Conservation (phyloP, 768 basidiomycete genomes). For the Strobilomyces dryophilus region DNA sequence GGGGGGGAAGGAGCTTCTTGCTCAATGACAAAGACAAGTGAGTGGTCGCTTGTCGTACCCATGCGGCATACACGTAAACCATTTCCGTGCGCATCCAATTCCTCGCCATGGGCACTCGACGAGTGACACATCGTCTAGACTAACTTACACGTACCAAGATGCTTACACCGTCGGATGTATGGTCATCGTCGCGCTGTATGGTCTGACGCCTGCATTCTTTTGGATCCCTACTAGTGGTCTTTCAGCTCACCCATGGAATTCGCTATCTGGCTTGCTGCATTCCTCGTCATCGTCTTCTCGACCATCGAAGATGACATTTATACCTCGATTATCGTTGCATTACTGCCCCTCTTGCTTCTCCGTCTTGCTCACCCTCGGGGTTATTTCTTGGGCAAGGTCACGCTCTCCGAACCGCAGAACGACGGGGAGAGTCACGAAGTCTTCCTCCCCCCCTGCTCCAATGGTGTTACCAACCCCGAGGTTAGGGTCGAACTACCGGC, state of each 20-base stretch:
- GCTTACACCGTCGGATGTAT: conserved; percentile 73
- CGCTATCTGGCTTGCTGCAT: conserved; percentile 82
- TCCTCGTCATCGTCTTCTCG: conserved; percentile 89
- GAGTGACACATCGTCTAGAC: conserved; percentile 20
- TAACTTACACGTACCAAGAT: not conserved
- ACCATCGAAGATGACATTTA: conserved; percentile 93
- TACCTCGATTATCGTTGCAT: conserved; percentile 77
- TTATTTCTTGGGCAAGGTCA: conserved; percentile 85
- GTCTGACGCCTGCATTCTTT: conserved; percentile 87
- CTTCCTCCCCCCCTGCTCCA: conserved; percentile 69
- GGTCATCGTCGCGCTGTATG: conserved; percentile 92
- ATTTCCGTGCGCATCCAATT: too few species aligned
- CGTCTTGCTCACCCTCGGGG: conserved; percentile 87
- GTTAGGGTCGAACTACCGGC: conserved; percentile 73
- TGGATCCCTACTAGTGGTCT: conserved; percentile 75
- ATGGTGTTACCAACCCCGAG: conserved; percentile 60
- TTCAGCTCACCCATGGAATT: conserved; percentile 93
- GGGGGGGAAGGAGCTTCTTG: too few species aligned
- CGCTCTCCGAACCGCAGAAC: conserved; percentile 41
- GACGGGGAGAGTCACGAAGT: conserved; percentile 57
- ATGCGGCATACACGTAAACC: too few species aligned
- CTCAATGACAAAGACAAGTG: too few species aligned
- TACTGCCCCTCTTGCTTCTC: conserved; percentile 73
- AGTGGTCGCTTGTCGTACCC: too few species aligned
- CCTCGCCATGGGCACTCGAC: too few species aligned